Percentiles rank a stretch among this genome's conserved stretches.
Conservation (phyloP, 257 asterid genomes). For the Penstemon barbatus region DNA sequence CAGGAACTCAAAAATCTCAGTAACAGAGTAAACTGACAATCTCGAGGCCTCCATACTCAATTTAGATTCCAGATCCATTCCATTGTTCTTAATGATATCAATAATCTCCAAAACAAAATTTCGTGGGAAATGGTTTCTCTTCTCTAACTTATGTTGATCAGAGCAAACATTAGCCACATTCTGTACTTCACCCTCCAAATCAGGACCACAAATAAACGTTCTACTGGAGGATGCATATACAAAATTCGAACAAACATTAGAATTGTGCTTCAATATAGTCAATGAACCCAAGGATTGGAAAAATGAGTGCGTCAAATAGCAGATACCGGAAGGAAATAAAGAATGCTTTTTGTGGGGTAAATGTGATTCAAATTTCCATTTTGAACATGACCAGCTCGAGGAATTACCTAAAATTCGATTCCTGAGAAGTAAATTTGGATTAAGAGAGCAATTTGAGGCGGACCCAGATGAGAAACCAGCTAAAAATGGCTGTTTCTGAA, state of each 20-base stretch:
- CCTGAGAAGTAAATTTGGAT: constrained; percentile 18
- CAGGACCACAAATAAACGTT: constrained; percentile 18
- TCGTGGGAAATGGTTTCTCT: constrained; percentile 12
- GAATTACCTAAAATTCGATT: constrained; percentile 5
- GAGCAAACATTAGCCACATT: constrained; percentile 2
- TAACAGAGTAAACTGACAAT: constrained; percentile 34
- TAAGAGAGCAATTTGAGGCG: constrained; percentile 7
- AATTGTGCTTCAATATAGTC: constrained; percentile 2
- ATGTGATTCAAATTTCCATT: neutral
- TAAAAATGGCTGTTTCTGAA: constrained; percentile 8
- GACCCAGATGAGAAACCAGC: constrained; percentile 15
- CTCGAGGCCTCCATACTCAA: constrained; percentile 37
- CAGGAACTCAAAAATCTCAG: constrained; percentile 51
- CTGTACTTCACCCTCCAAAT: constrained; percentile 30
- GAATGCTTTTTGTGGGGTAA: constrained; percentile 1
- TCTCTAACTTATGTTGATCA: constrained; percentile 20
- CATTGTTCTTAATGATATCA: constrained; percentile 47
- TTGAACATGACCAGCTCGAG: constrained; percentile 24
- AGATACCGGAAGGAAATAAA: neutral
- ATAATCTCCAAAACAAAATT: constrained; percentile 39
- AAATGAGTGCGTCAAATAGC: neutral
- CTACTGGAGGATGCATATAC: constrained; percentile 27
- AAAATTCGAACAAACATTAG: constrained; percentile 1
- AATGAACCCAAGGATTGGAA: constrained; percentile 9
- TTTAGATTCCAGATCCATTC: constrained; percentile 46